These are phyloP conservation scores for Xerocomus brunneocitrinus DNA, from an alignment of 768 basidiomycete genomes.

Conservation along the genomic window DNA sequence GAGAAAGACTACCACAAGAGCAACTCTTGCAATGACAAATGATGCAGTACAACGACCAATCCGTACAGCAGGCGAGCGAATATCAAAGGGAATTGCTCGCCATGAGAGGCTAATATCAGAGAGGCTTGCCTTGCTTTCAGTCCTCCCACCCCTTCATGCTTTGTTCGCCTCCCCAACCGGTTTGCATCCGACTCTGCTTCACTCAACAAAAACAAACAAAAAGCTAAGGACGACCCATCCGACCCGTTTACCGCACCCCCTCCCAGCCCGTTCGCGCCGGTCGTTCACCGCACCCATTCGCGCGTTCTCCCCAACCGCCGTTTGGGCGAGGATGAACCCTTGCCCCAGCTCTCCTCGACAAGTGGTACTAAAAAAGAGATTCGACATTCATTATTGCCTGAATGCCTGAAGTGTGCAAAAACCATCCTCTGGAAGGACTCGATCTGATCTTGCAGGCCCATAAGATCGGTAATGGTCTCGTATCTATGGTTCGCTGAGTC, in stretches of 20 bases:
- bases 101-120: slow-evolving; percentile 95
- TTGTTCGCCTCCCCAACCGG: too few relatives aligned
- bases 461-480: slow-evolving; percentile 95
- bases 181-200: too few relatives aligned
- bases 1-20: slow-evolving; percentile 85
- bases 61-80: slow-evolving; percentile 70
- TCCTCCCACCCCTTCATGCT: too few relatives aligned
- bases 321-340: too few relatives aligned
- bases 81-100: slow-evolving; percentile 86
- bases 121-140: slow-evolving; percentile 24
- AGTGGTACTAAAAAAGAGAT: slow-evolving; percentile 94
- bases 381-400: slow-evolving; percentile 93
- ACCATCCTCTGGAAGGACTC: slow-evolving; percentile 98
- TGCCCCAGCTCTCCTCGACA: slow-evolving; percentile 99
- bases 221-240: too few relatives aligned
- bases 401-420: slow-evolving; percentile 89
- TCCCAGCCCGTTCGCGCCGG: too few relatives aligned
- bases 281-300: too few relatives aligned
- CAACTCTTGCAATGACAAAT: slow-evolving; percentile 80
- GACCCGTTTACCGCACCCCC: too few relatives aligned
- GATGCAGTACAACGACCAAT: slow-evolving; percentile 74
- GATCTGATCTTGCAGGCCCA: slow-evolving; percentile 97
- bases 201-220: too few relatives aligned
- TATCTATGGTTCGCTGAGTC: slow-evolving; percentile 51
- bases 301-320: too few relatives aligned